Conservation (phyloP, 768 basidiomycete genomes). For the Porpolomopsis calyptriformis region DNA sequence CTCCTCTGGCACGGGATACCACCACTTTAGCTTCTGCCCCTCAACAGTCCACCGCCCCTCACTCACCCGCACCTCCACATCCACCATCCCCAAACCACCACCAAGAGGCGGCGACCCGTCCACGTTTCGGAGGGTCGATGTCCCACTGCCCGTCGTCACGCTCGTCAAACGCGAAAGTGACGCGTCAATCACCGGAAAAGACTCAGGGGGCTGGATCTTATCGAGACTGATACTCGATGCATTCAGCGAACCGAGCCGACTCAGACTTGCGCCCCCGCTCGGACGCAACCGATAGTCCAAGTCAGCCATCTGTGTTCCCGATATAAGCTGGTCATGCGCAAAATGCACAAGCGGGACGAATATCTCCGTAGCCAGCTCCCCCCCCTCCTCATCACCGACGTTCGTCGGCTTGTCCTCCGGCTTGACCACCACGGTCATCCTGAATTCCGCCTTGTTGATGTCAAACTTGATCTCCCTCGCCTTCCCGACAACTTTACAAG, state of each 20-base stretch:
- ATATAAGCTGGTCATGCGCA: conserved; percentile 36
- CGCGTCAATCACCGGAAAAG: not conserved
- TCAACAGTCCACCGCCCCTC: conserved; percentile 33
- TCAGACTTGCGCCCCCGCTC: conserved; percentile 6
- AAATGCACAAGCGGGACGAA: conserved; percentile 88
- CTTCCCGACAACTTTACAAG: conserved; percentile 60
- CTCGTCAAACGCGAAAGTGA: not conserved
- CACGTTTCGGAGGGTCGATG: not conserved
- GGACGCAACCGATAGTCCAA: not conserved
- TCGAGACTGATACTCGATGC: conserved; percentile 2
- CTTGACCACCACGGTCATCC: conserved; percentile 52
- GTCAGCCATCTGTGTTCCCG: no score
- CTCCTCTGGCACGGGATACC: conserved; percentile 35
- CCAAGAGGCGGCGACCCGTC: not conserved
- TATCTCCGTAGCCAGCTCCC: conserved; percentile 69
- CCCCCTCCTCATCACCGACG: conserved; percentile 22
- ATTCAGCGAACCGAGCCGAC: conserved; percentile 11
- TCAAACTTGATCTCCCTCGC: conserved; percentile 66
- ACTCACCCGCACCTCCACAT: conserved; percentile 36
- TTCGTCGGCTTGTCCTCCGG: conserved; percentile 39
- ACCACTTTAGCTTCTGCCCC: conserved; percentile 44
- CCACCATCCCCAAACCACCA: conserved; percentile 19
- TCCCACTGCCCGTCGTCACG: not conserved
- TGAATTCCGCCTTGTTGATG: conserved; percentile 58
- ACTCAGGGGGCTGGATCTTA: not conserved